phyloP scores from a whole-genome alignment of 306 rosid genomes.

The Rosa persica region DNA sequence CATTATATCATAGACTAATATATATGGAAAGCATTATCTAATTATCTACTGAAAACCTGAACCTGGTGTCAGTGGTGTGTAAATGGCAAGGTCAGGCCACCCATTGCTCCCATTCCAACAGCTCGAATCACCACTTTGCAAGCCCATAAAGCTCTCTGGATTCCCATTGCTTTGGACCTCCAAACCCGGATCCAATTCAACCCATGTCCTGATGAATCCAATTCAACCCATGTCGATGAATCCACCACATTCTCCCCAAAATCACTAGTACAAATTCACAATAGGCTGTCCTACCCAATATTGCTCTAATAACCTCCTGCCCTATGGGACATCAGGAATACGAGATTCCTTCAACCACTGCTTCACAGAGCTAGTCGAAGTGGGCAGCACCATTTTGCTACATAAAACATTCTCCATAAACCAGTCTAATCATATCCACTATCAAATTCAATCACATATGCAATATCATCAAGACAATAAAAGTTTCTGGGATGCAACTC shows the following conservation, averaged over 20 bases:
- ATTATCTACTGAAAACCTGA: conserved; percentile 61
- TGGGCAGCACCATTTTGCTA: too few relatives aligned
- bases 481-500: too few relatives aligned
- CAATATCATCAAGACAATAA: too few relatives aligned
- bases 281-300: too few relatives aligned
- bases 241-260: conserved; percentile 42
- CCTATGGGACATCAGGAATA: too few relatives aligned
- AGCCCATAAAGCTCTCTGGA: conserved; percentile 38
- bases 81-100: conserved; percentile 92
- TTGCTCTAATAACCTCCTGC: too few relatives aligned
- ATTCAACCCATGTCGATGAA: conserved; percentile 33
- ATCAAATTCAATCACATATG: too few relatives aligned
- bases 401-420: too few relatives aligned
- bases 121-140: conserved; percentile 63
- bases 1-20: conserved; percentile 17
- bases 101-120: conserved; percentile 68
- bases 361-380: too few relatives aligned
- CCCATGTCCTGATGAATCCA: too few relatives aligned
- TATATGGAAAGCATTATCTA: conserved; percentile 8
- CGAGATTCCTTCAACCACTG: too few relatives aligned
- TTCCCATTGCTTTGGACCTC: conserved; percentile 43
- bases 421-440: too few relatives aligned
- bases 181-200: conserved; percentile 39
- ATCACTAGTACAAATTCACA: conserved; percentile 10
- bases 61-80: conserved; percentile 79